These are phyloP conservation scores for Neofusicoccum sp. DNA, from an alignment of 2,329 filamentous ascomycete genomes.

Conservation along the genomic window DNA sequence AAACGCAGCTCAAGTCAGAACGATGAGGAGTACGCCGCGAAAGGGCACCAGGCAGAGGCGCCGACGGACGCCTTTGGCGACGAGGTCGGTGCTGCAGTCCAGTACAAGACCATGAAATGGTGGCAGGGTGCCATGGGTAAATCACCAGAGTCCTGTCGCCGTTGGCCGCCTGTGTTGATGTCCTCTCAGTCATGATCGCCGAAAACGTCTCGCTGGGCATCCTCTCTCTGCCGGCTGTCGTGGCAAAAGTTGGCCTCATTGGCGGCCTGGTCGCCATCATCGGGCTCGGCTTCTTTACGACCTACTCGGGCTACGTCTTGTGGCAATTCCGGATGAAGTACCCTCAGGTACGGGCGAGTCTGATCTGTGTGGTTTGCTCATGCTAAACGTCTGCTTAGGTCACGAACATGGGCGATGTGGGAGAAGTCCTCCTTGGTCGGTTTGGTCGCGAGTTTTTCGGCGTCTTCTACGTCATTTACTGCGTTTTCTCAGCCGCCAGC, in stretches of 20 bases:
- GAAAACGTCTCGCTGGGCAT: conserved; percentile 56
- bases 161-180: conserved; percentile 27
- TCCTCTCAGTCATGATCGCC: conserved; percentile 50
- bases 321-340: conserved; percentile 59
- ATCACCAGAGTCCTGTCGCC: not conserved
- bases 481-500: conserved; percentile 65
- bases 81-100: conserved; percentile 40
- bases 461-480: conserved; percentile 49
- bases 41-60: not conserved
- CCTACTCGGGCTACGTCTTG: conserved; percentile 62
- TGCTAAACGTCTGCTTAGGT: conserved; percentile 55
- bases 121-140: conserved; percentile 25
- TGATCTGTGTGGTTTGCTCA: conserved; percentile 58
- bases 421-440: conserved; percentile 60
- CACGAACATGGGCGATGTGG: conserved; percentile 68
- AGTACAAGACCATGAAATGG: conserved; percentile 54
- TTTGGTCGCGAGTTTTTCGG: conserved; percentile 52
- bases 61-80: conserved; percentile 27
- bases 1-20: conserved; percentile 1
- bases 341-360: conserved; percentile 51
- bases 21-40: not conserved
- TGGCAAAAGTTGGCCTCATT: conserved; percentile 48
- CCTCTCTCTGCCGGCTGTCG: conserved; percentile 46
- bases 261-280: conserved; percentile 45
- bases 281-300: conserved; percentile 56